phyloP scores from a whole-genome alignment of 2,329 filamentous ascomycete species.

The Penicillium sp. region DNA sequence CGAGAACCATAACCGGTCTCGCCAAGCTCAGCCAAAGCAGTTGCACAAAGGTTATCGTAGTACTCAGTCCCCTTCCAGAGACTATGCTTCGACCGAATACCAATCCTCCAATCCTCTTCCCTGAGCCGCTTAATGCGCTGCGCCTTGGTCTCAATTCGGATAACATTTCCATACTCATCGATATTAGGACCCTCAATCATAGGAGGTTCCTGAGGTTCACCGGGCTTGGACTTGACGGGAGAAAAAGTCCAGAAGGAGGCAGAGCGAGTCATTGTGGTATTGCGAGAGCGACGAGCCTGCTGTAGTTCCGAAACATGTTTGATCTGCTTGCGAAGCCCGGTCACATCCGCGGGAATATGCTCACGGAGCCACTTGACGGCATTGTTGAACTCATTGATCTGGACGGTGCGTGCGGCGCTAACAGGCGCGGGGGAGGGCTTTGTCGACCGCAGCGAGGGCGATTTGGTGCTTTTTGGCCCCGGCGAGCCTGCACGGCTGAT shows the following conservation, averaged over 20 bases:
- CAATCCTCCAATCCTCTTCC: constrained; percentile 39
- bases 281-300: constrained; percentile 23
- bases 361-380: constrained; percentile 25
- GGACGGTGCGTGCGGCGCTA: constrained; percentile 2
- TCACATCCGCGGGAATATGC: constrained; percentile 29
- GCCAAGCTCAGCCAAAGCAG: constrained; percentile 37
- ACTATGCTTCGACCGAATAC: constrained; percentile 31
- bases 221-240: constrained; percentile 20
- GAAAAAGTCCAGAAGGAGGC: constrained; percentile 44
- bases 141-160: constrained; percentile 32
- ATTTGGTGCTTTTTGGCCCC: neutral
- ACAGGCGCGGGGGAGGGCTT: neutral
- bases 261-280: constrained; percentile 25
- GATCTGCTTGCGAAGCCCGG: constrained; percentile 26
- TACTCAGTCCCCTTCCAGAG: constrained; percentile 40
- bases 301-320: constrained; percentile 26
- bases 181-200: constrained; percentile 1
- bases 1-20: neutral
- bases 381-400: constrained; percentile 25
- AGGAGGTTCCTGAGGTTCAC: neutral
- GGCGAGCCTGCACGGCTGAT: neutral
- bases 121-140: constrained; percentile 37
- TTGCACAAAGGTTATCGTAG: constrained; percentile 38
- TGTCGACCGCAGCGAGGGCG: neutral
- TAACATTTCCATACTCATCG: constrained; percentile 17